Conservation (phyloP, 257 asterid species). For the Datura wrightii region DNA sequence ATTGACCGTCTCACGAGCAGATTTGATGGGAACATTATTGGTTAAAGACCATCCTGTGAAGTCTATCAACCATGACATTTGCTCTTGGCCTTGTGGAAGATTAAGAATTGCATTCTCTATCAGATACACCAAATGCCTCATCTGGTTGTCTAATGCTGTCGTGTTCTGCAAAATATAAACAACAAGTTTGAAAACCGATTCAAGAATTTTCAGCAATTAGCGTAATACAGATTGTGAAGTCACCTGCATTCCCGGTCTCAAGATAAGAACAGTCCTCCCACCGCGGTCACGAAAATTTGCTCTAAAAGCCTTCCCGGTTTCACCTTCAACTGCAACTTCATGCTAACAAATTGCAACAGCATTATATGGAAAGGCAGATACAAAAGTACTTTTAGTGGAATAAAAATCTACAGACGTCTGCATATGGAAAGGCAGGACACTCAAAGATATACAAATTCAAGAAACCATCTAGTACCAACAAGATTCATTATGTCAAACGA, state of each 20-base stretch:
- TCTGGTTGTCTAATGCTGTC: constrained; percentile 75
- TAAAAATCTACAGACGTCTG: neutral
- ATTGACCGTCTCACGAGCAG: constrained; percentile 76
- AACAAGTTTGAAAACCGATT: neutral
- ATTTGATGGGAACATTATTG: constrained; percentile 77
- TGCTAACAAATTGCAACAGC: constrained; percentile 48
- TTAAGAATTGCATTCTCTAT: constrained; percentile 88
- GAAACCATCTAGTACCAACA: neutral
- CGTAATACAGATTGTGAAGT: neutral
- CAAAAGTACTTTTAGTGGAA: neutral
- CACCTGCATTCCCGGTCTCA: constrained; percentile 94
- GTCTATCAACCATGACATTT: constrained; percentile 95
- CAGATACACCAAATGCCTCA: constrained; percentile 84
- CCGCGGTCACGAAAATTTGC: constrained; percentile 86
- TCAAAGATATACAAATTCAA: neutral
- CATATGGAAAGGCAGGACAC: neutral
- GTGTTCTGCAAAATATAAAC: constrained; percentile 68
- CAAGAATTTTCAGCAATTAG: neutral
- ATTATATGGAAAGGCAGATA: constrained; percentile 24
- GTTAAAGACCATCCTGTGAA: constrained; percentile 88
- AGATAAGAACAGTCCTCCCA: constrained; percentile 87
- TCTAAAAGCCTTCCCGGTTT: constrained; percentile 83
- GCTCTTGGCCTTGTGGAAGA: constrained; percentile 94
- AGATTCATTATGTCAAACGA: neutral
- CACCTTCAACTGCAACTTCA: constrained; percentile 87